These are phyloP conservation scores for Vaccinium vitisidaea DNA, from an alignment of 148 eudicot species.

Conservation along the genomic window DNA sequence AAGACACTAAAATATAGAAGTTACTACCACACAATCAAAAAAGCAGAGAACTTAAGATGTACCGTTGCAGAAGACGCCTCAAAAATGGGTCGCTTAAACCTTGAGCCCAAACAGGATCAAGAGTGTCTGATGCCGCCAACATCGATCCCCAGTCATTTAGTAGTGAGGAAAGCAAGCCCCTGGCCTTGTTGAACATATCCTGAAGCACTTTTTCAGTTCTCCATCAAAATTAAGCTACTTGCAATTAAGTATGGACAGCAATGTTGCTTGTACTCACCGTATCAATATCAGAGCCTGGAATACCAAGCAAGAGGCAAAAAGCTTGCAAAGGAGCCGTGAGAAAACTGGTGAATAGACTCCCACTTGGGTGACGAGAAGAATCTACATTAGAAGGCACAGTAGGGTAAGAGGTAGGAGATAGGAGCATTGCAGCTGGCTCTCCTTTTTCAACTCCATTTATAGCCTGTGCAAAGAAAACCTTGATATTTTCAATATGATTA, in stretches of 20 bases:
- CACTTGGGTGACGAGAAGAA: slow-evolving; percentile 52
- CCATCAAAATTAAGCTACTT: slow-evolving; percentile 11
- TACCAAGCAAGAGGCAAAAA: slow-evolving; percentile 65
- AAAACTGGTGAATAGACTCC: slow-evolving; percentile 82
- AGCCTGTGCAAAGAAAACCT: slow-evolving; percentile 41
- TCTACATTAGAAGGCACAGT: slow-evolving; percentile 40
- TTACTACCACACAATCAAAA: background rate
- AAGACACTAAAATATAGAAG: background rate
- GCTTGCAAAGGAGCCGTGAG: slow-evolving; percentile 83
- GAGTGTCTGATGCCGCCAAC: slow-evolving; percentile 53
- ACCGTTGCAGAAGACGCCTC: slow-evolving; percentile 75
- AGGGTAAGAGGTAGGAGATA: slow-evolving; percentile 59
- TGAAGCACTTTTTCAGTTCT: slow-evolving; percentile 28
- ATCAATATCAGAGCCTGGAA: slow-evolving; percentile 60
- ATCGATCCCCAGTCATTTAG: slow-evolving; percentile 59
- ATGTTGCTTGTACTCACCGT: slow-evolving; percentile 37
- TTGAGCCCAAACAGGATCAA: slow-evolving; percentile 87
- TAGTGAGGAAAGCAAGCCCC: slow-evolving; percentile 58
- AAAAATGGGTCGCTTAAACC: slow-evolving; percentile 77
- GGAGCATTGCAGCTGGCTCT: slow-evolving; percentile 68
- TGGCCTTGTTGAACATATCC: slow-evolving; percentile 55
- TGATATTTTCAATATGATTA: slow-evolving; percentile 2
- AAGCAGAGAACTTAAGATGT: background rate
- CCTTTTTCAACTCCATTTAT: slow-evolving; percentile 79
- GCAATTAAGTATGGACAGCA: slow-evolving; percentile 4